Evolutionary conservation across 306 rosid species (phyloP).

Genomic region (Vicia sativa): DNA sequence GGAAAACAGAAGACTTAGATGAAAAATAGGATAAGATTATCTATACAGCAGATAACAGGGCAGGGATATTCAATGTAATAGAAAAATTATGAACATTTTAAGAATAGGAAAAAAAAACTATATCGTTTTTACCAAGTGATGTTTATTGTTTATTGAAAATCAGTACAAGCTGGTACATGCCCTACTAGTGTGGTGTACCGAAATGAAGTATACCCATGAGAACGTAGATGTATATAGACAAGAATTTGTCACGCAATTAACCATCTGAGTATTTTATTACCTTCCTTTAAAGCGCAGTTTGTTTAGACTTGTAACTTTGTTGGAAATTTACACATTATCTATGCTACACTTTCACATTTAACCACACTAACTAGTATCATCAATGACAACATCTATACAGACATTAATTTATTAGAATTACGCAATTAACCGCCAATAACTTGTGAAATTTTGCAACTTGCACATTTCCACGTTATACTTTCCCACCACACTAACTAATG

Average conservation of each 20-base stretch:
- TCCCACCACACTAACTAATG: conserved; percentile 8
- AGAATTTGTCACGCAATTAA: background rate
- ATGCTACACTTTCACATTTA: background rate
- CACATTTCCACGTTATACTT: conserved; percentile 12
- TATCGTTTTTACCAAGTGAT: background rate
- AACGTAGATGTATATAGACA: background rate
- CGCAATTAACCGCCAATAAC: background rate
- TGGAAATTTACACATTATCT: conserved; percentile 11
- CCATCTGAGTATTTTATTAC: background rate
- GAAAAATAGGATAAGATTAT: background rate
- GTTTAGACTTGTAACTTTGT: background rate
- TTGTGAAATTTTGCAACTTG: background rate
- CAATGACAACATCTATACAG: background rate
- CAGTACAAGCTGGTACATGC: background rate
- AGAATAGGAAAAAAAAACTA: too few species aligned
- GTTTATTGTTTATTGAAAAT: too few species aligned
- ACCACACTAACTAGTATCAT: conserved; percentile 2
- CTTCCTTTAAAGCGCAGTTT: background rate
- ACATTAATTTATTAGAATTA: background rate
- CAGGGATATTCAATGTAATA: too few species aligned
- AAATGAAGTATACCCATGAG: background rate
- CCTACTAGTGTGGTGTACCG: background rate
- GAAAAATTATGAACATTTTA: too few species aligned
- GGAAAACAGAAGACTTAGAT: background rate
- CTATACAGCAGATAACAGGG: background rate